Percentiles rank a stretch among this genome's conserved stretches.
Evolutionary conservation across 805 yeast species (phyloP).

Genomic region (Candida verbasci): DNA sequence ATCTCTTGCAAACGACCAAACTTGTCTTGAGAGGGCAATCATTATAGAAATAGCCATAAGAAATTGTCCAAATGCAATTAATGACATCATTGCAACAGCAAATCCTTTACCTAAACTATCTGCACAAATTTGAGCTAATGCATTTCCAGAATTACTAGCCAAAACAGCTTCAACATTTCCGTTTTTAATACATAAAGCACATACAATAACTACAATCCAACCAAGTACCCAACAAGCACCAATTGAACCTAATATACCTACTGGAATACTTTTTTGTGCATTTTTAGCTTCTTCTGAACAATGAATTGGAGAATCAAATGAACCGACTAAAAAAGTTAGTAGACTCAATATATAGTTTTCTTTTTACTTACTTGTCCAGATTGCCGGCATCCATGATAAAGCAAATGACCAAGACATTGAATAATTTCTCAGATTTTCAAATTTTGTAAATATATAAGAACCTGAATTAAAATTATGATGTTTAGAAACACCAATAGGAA

Average conservation of each 20-base stretch:
- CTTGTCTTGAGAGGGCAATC: conserved; percentile 62
- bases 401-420: conserved; percentile 35
- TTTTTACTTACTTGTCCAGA: conserved; percentile 49
- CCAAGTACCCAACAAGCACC: conserved; percentile 55
- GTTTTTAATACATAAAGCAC: conserved; percentile 50
- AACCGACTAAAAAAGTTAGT: conserved; percentile 33
- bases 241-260: conserved; percentile 56
- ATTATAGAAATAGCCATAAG: conserved; percentile 62
- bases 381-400: conserved; percentile 54
- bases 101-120: conserved; percentile 60
- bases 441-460: conserved; percentile 2
- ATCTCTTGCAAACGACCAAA: too few species aligned
- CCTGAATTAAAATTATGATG: conserved; percentile 3
- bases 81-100: conserved; percentile 60
- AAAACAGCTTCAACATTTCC: conserved; percentile 32
- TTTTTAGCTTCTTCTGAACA: conserved; percentile 64
- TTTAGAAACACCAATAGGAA: conserved; percentile 39
- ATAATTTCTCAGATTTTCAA: conserved; percentile 38
- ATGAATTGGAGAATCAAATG: conserved; percentile 65
- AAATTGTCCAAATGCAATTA: conserved; percentile 57
- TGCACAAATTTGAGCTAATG: conserved; percentile 58
- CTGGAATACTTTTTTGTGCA: conserved; percentile 57
- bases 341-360: background rate
- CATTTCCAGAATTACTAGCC: conserved; percentile 45
- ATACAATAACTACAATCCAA: conserved; percentile 45